phyloP scores from a whole-genome alignment of 257 asterid genomes.

The Solanum tarapatanum region DNA sequence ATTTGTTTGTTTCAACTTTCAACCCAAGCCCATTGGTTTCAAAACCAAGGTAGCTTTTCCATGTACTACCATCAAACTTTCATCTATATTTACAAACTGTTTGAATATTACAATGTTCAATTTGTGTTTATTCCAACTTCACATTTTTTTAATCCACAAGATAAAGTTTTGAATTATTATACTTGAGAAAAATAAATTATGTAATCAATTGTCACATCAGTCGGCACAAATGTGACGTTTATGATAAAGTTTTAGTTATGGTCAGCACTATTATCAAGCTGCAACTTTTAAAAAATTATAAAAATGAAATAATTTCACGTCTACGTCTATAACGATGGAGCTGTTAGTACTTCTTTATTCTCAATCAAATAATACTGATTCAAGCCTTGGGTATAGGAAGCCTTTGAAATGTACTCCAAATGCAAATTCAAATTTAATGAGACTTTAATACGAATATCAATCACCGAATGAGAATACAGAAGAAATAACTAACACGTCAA shows the following conservation, averaged over 20 bases:
- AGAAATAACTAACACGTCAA: neutral
- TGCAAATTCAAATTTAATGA: neutral
- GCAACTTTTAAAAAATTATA: neutral
- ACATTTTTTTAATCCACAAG: neutral
- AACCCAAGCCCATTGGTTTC: neutral
- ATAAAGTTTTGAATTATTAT: neutral
- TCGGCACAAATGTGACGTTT: neutral
- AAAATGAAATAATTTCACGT: neutral
- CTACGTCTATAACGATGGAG: neutral
- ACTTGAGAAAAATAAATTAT: neutral
- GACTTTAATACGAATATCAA: neutral
- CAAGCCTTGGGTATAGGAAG: neutral
- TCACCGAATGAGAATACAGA: rapidly evolving
- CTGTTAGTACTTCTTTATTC: neutral
- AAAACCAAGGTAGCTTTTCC: neutral
- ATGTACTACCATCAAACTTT: neutral
- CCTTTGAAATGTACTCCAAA: neutral
- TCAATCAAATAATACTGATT: neutral
- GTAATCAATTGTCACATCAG: neutral
- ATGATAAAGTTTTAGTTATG: neutral
- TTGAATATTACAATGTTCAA: neutral
- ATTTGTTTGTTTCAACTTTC: neutral
- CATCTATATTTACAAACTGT: neutral
- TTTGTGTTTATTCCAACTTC: neutral
- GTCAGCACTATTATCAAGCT: neutral